A percentile compares a stretch with the other conserved stretches of the same genome.
Conservation (phyloP, 2,329 filamentous ascomycete genomes). For the Penicillium griseofulvum region DNA sequence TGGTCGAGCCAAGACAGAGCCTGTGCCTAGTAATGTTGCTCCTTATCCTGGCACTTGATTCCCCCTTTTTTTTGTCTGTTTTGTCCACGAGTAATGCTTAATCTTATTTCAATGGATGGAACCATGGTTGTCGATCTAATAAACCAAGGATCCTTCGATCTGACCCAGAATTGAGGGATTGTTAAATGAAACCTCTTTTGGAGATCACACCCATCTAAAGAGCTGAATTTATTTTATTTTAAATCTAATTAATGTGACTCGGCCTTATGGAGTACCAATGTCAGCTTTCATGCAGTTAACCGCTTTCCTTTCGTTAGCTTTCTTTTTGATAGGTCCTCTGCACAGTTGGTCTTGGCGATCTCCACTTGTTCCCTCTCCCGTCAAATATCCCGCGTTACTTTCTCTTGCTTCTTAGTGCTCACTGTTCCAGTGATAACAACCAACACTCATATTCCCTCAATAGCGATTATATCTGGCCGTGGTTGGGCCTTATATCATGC, state of each 20-base stretch:
- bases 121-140: background rate
- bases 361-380: background rate
- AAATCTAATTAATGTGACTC: background rate
- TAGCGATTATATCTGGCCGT: too few relatives aligned
- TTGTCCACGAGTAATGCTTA: background rate
- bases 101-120: background rate
- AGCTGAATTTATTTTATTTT: background rate
- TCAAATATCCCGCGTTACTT: background rate
- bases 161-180: background rate
- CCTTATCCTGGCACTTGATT: constrained; percentile 40
- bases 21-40: constrained; percentile 23
- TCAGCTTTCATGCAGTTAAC: background rate
- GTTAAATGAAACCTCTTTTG: background rate
- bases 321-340: background rate
- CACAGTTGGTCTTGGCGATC: background rate
- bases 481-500: background rate
- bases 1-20: constrained; percentile 23
- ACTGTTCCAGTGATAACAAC: background rate
- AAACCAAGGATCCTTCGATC: background rate
- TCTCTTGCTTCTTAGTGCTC: background rate
- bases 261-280: background rate
- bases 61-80: background rate
- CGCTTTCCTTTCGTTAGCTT: constrained; percentile 1
- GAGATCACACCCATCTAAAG: background rate
- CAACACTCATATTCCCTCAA: background rate